A percentile compares a stretch with the other conserved stretches of the same genome.
phyloP scores from a whole-genome alignment of 2,329 filamentous ascomycete species.

The Pseudogymnoascus sp. region DNA sequence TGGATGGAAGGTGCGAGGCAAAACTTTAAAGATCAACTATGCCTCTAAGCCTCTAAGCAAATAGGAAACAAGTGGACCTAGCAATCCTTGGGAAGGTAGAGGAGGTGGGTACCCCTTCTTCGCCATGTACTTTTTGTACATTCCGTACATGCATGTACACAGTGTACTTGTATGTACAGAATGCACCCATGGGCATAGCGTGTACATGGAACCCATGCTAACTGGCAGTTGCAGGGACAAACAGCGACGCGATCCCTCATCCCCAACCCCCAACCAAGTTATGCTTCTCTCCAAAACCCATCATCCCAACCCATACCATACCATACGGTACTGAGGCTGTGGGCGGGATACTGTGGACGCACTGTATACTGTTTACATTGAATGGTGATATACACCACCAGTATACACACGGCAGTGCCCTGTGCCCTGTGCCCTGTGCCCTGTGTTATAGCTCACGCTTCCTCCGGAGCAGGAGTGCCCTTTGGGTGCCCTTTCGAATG shows the following conservation, averaged over 20 bases:
- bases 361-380: not conserved
- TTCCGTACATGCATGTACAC: not conserved
- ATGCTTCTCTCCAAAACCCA: not conserved
- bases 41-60: not conserved
- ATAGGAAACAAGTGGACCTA: not conserved
- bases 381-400: not conserved
- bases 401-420: not conserved
- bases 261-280: not conserved
- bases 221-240: not conserved
- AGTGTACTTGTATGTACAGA: not conserved
- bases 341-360: not conserved
- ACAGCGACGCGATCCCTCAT: not conserved
- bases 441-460: not conserved
- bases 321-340: not conserved
- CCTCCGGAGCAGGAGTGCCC: not conserved
- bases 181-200: not conserved
- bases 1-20: slow-evolving; percentile 3
- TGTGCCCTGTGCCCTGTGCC: not conserved
- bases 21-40: slow-evolving; percentile 1
- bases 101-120: not conserved
- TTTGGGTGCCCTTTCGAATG: not conserved
- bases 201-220: not conserved
- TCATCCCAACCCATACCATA: not conserved
- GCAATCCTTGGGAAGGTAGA: not conserved
- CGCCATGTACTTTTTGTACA: not conserved